phyloP scores from a whole-genome alignment of 257 asterid genomes.

The Forsythia viridissima region DNA sequence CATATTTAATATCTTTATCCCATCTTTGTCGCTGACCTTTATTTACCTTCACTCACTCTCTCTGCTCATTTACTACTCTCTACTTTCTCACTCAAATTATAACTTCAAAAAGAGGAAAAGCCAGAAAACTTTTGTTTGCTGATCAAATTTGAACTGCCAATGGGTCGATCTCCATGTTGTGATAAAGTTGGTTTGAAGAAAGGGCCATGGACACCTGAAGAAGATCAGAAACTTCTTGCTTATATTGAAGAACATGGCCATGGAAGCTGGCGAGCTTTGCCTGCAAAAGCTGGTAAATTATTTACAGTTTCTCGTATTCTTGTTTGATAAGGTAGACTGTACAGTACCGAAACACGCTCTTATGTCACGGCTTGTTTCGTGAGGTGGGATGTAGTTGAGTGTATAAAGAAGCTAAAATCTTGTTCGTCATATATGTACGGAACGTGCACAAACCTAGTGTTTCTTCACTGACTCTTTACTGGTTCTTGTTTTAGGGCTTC shows the following conservation, averaged over 20 bases:
- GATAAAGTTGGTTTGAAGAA: constrained; percentile 82
- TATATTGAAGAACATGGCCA: constrained; percentile 87
- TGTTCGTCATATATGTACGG: background rate
- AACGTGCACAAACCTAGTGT: background rate
- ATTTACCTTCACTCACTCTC: constrained; percentile 28
- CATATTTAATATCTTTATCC: constrained; percentile 48
- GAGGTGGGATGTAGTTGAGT: background rate
- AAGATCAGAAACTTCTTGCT: constrained; percentile 83
- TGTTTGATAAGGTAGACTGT: background rate
- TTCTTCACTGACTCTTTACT: background rate
- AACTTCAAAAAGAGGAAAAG: constrained; percentile 13
- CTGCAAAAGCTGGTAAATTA: constrained; percentile 70
- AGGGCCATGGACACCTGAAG: constrained; percentile 98
- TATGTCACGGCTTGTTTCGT: background rate
- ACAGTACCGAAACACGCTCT: background rate
- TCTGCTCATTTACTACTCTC: constrained; percentile 32
- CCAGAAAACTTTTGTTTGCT: constrained; percentile 11
- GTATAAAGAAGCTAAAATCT: background rate
- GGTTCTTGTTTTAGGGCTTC: constrained; percentile 49
- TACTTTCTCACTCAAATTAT: constrained; percentile 22
- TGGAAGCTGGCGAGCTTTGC: constrained; percentile 97
- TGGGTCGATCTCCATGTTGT: constrained; percentile 96
- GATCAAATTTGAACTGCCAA: constrained; percentile 13
- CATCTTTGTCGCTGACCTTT: constrained; percentile 65
- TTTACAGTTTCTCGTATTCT: background rate